Evolutionary conservation across 2,329 filamentous ascomycete species (phyloP).

Genomic region (Fusarium globosum): DNA sequence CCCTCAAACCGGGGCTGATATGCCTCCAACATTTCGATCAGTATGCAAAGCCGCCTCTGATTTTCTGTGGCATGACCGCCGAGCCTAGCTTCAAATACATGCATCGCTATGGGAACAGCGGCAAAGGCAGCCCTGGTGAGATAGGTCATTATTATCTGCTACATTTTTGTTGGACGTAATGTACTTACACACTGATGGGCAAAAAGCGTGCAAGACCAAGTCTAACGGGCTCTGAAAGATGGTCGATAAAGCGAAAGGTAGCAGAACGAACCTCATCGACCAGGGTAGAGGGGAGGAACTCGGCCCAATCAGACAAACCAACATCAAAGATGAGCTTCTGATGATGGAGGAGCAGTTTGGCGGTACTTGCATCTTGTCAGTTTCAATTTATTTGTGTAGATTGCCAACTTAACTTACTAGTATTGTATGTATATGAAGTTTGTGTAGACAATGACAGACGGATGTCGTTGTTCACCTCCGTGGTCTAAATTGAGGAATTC

Average conservation of each 20-base stretch:
- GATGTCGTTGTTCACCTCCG: not conserved
- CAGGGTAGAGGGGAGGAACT: not conserved
- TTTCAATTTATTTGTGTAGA: accelerated
- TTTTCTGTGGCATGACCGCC: not conserved
- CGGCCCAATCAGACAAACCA: not conserved
- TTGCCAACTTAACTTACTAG: not conserved
- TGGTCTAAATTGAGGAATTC: not conserved
- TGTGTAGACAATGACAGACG: not conserved
- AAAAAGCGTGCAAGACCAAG: not conserved
- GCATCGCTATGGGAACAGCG: not conserved
- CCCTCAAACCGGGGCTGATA: not conserved
- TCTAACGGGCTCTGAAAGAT: not conserved
- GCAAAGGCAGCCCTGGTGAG: not conserved
- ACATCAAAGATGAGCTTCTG: not conserved
- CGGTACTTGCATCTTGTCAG: not conserved
- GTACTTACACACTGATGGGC: not conserved
- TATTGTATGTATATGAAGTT: not conserved
- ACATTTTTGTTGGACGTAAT: accelerated
- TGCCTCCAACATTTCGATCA: not conserved
- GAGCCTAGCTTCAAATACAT: not conserved
- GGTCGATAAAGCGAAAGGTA: not conserved
- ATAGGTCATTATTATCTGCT: not conserved
- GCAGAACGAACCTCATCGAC: not conserved
- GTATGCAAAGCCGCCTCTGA: not conserved
- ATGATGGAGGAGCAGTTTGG: not conserved